Evolutionary conservation across 2,329 filamentous ascomycete genomes (phyloP), one percentile per base, ranked within the genome.

Genomic region (Parascedosporium putredinis): DNA sequence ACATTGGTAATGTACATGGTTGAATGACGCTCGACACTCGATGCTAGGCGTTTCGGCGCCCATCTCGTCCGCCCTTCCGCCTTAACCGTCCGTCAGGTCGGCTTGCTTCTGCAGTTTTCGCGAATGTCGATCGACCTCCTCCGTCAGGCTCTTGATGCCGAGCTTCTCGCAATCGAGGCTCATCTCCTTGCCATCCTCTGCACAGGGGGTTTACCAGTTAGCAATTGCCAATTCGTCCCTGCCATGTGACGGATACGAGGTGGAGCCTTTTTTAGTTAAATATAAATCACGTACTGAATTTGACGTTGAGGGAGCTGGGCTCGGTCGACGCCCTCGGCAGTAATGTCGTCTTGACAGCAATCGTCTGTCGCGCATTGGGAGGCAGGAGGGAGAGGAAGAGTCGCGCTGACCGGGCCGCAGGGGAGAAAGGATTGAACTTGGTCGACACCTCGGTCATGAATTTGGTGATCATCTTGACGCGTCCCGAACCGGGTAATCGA

Each of bases 121-220:
- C 47, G 89, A 95, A 70, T 97, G 88, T 60, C 93, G 77, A 64
- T 96, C 86, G 42, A 95, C 82, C 67, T 97, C 89, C 64, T 89
- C 86, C 51, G 91, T 76, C 18, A 97, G 79, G 60, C 89, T 86
- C 63, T 87, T 86, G 62, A 97, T 90, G 58, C 83, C 85, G 68
- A 90, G 74, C 65, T 84, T 85, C 58, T 87, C 82, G 56, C 88
- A 76, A 62, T 95, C 83, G 34, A 97, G 77, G 29, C 81, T 80
- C 71, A 97, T 79, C 60, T 94, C 84, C 70, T 91, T 95, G 59
- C 93, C 93, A 62, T 96, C 93, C 75, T 95, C 88, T 94, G 63
- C 18, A 50, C 46, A 23, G n/a, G n/a, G n/a, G n/a, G 14, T 31
- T 16, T 14, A 29, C 20, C 22, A 20, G 23, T 38, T 42, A 29